phyloP scores from a whole-genome alignment of 129 eudicot genomes.

The Apium graveolens region DNA sequence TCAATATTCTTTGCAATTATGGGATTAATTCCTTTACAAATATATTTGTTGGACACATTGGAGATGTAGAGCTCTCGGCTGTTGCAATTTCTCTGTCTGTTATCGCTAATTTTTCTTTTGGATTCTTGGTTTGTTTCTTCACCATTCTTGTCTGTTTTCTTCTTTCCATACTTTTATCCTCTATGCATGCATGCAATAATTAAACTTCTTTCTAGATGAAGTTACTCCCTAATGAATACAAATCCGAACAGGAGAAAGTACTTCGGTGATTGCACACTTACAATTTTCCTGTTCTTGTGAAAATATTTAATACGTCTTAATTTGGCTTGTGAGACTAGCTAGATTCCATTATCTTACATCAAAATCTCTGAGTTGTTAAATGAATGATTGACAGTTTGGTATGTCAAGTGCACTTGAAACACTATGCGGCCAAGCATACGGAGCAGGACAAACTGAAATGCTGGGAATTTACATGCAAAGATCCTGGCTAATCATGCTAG shows the following conservation, averaged over 20 bases:
- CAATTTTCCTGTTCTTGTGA: not conserved
- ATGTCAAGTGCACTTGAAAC: constrained; percentile 73
- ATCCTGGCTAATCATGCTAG: constrained; percentile 49
- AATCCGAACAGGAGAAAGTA: not conserved
- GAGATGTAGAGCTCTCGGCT: constrained; percentile 62
- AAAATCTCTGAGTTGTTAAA: not conserved
- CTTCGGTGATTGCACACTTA: not conserved
- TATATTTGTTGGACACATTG: constrained; percentile 77
- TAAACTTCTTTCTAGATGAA: not conserved
- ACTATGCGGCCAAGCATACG: constrained; percentile 66
- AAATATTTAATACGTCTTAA: not conserved
- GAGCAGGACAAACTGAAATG: constrained; percentile 61
- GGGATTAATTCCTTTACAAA: constrained; percentile 71
- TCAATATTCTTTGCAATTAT: constrained; percentile 67
- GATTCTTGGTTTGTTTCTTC: constrained; percentile 60
- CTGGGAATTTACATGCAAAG: constrained; percentile 73
- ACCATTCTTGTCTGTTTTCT: not conserved
- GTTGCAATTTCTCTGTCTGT: constrained; percentile 64
- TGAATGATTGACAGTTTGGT: constrained; percentile 40
- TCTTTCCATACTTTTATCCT: not conserved
- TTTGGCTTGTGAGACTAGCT: not conserved
- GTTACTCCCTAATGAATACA: not conserved
- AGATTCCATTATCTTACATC: not conserved
- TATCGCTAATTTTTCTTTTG: constrained; percentile 59
- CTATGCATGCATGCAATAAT: not conserved